Conservation (phyloP, 768 basidiomycete genomes). For the Hemileccinum rubropunctum region DNA sequence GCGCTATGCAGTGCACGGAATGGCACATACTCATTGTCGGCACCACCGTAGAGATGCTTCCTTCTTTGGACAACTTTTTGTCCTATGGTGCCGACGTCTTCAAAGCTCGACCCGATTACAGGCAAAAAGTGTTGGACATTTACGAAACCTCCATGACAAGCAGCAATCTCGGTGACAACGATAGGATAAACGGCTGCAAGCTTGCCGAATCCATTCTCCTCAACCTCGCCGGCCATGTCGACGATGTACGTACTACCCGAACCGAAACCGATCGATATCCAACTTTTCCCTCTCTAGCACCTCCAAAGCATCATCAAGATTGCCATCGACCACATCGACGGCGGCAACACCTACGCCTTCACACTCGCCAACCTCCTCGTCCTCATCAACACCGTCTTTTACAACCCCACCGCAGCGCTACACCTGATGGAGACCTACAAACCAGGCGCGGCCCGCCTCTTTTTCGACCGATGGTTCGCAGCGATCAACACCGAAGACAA, state of each 20-base stretch:
- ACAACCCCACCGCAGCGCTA: constrained; percentile 77
- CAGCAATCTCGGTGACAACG: constrained; percentile 76
- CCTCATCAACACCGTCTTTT: constrained; percentile 77
- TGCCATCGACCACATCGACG: constrained; percentile 57
- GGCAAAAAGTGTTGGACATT: constrained; percentile 78
- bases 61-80: constrained; percentile 84
- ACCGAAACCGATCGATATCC: too few relatives aligned
- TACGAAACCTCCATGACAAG: constrained; percentile 72
- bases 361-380: constrained; percentile 80
- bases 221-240: constrained; percentile 72
- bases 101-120: constrained; percentile 70
- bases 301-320: constrained; percentile 65
- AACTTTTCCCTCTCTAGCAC: too few relatives aligned
- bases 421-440: constrained; percentile 66
- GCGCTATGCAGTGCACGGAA: constrained; percentile 3
- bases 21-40: neutral
- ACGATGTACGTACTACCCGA: constrained; percentile 75
- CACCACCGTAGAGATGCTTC: constrained; percentile 72
- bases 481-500: constrained; percentile 57
- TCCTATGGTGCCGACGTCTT: constrained; percentile 79
- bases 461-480: constrained; percentile 85
- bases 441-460: constrained; percentile 61
- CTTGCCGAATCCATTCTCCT: constrained; percentile 80
- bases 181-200: constrained; percentile 81
- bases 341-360: constrained; percentile 59